Evolutionary conservation across 2,329 filamentous ascomycete genomes (phyloP), one percentile per base, ranked within the genome.

Genomic region (Aureobasidium sp.): DNA sequence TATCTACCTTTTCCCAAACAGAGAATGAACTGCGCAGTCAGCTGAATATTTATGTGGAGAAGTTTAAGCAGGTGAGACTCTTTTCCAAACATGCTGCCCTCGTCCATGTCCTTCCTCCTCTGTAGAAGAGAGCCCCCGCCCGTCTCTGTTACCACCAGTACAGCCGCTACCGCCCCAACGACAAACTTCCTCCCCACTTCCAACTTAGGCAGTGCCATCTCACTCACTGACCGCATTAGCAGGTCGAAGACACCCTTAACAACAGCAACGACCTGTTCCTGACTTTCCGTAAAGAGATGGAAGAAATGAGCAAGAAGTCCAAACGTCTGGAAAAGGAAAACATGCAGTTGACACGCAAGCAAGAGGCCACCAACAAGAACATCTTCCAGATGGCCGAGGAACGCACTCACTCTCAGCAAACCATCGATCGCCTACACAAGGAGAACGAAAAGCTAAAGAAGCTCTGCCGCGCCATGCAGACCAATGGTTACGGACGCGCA

Each of bases 241-340:
- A 97, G 93, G 93, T 97, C 73, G 93, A 97, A 82, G 94, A 97
- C 76, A 97, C 93, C 40, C 83, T 97, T 57, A 97, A 97, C 77
- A 97, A 97, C 73, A 96, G 91, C 76, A 97, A 97, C 78, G 94
- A 97, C 73, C 80, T 97, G 60, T 97, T 97, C 75, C 80, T 97
- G 67, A 97, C 94, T 0, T 97, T 97, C 77, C 85, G 93, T 60
- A 97, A 96, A 78, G 94, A 97, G 76, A 97, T 97, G 92, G 94
- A 97, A 76, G 94, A 97, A 71, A 97, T 97, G 92, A 96, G 92
- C 0, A 97, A 97, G 79, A 97, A 97, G 79, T 96, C 93, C 6
- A 97, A 97, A 76, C 87, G 91, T 29, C 80, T 99, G 59, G 94
- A 99, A 74, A 96, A 96, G 76, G 94, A 99, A 71, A 97, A 99